Evolutionary conservation across 371 early-diverging fungal genomes (phyloP).

Genomic region (Syncephalastrum racemosum): DNA sequence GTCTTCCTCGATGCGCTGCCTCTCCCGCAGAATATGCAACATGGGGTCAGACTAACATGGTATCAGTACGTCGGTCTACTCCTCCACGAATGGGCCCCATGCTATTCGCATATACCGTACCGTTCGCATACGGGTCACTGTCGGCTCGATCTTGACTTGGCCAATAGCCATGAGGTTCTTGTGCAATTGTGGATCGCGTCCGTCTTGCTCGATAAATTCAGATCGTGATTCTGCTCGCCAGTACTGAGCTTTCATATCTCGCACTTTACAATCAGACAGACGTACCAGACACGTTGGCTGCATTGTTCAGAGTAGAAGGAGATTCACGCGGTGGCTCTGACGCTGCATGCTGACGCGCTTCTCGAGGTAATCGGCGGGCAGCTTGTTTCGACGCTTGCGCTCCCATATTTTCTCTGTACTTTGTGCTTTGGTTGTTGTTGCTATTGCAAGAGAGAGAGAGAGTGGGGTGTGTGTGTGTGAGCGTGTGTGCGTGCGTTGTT

Average conservation of each 20-base stretch:
- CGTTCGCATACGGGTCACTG: slow-evolving; percentile 35
- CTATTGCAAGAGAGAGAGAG: no score
- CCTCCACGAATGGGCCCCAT: background rate
- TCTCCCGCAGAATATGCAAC: slow-evolving; percentile 38
- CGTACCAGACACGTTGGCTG: background rate
- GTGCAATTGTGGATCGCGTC: slow-evolving; percentile 38
- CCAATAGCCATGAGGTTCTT: slow-evolving; percentile 35
- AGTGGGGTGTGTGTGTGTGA: no score
- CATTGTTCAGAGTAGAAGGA: slow-evolving; percentile 22
- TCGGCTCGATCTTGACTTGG: slow-evolving; percentile 35
- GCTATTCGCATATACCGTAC: slow-evolving; percentile 11
- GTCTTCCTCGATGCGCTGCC: slow-evolving; percentile 28
- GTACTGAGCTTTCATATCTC: background rate
- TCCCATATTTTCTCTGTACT: slow-evolving; percentile 28
- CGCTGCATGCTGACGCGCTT: slow-evolving; percentile 30
- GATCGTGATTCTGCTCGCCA: slow-evolving; percentile 17
- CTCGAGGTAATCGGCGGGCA: slow-evolving; percentile 37
- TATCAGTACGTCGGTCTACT: background rate
- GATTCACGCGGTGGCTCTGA: slow-evolving; percentile 30
- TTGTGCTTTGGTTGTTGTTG: no score
- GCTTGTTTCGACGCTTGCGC: slow-evolving; percentile 43
- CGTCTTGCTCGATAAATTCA: slow-evolving; percentile 31
- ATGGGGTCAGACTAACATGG: slow-evolving; percentile 36
- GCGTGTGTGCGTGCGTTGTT: no score
- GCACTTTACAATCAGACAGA: background rate